phyloP scores from a whole-genome alignment of 805 yeast genomes.

The Kuraishia ogatae region DNA sequence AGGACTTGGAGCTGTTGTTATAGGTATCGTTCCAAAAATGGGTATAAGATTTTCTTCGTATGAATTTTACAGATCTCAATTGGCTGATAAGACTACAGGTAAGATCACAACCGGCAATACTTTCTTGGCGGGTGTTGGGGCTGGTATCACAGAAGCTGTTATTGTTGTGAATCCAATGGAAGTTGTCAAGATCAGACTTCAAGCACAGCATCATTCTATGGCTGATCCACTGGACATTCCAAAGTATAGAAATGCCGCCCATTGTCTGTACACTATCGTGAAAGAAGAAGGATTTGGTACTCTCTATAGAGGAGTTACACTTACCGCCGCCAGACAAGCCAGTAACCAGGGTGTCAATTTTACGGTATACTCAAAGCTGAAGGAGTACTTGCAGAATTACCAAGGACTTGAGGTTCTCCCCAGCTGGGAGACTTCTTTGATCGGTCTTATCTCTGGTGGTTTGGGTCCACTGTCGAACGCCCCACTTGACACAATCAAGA shows the following conservation, averaged over 20 bases:
- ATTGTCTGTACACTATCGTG: conserved; percentile 74
- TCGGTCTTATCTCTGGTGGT: conserved; percentile 92
- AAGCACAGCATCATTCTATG: conserved; percentile 89
- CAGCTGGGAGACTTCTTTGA: conserved; percentile 86
- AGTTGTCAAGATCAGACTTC: conserved; percentile 92
- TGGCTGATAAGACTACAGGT: conserved; percentile 54
- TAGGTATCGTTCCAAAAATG: conserved; percentile 98
- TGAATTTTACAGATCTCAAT: conserved; percentile 71
- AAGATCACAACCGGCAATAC: conserved; percentile 64
- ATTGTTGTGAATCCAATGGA: conserved; percentile 95
- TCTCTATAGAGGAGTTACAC: conserved; percentile 86
- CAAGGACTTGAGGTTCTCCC: conserved; percentile 60
- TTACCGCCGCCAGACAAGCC: conserved; percentile 97
- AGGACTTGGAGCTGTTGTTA: conserved; percentile 94
- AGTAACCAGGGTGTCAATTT: conserved; percentile 98
- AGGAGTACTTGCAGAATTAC: conserved; percentile 56
- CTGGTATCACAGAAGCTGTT: conserved; percentile 95
- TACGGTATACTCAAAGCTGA: conserved; percentile 85
- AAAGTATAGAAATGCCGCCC: conserved; percentile 88
- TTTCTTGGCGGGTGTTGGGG: conserved; percentile 91
- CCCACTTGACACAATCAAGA: conserved; percentile 94
- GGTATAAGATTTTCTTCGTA: conserved; percentile 93
- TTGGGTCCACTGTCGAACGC: conserved; percentile 97
- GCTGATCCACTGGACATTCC: conserved; percentile 75
- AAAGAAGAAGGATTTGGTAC: conserved; percentile 89